A percentile compares a stretch with the other conserved stretches of the same genome.
Conservation (phyloP, 257 asterid genomes). For the Nicotiana paniculata region DNA sequence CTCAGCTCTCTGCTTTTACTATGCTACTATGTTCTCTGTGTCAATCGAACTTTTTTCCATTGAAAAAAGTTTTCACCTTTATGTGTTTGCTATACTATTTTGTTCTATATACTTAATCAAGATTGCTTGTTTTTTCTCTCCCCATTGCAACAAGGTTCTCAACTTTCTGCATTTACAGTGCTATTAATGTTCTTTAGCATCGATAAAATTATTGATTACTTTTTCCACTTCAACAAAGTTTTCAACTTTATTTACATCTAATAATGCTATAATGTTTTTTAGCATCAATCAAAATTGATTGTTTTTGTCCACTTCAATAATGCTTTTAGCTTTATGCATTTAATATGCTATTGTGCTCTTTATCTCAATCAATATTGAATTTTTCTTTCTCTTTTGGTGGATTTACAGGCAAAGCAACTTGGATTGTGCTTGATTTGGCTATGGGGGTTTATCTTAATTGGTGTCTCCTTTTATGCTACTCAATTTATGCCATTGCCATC, state of each 20-base stretch:
- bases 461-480: slow-evolving; percentile 62
- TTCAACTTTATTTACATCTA: no score
- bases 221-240: no score
- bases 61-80: background rate
- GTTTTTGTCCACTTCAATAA: background rate
- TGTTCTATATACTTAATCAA: background rate
- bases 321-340: background rate
- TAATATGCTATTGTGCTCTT: background rate
- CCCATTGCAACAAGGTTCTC: no score
- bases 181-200: no score
- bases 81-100: background rate
- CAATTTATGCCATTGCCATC: slow-evolving; percentile 49
- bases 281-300: background rate
- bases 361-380: background rate
- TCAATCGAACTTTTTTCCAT: background rate
- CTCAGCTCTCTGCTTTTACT: background rate
- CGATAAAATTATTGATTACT: no score
- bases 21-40: background rate
- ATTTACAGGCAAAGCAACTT: slow-evolving; percentile 47
- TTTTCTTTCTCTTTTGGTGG: background rate
- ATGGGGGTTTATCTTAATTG: slow-evolving; percentile 64
- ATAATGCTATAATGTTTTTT: background rate
- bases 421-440: slow-evolving; percentile 78
- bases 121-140: background rate
- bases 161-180: no score